Evolutionary conservation across 2,329 filamentous ascomycete genomes (phyloP), one percentile per base, ranked within the genome.

Genomic region (Gaeumannomyces tritici): DNA sequence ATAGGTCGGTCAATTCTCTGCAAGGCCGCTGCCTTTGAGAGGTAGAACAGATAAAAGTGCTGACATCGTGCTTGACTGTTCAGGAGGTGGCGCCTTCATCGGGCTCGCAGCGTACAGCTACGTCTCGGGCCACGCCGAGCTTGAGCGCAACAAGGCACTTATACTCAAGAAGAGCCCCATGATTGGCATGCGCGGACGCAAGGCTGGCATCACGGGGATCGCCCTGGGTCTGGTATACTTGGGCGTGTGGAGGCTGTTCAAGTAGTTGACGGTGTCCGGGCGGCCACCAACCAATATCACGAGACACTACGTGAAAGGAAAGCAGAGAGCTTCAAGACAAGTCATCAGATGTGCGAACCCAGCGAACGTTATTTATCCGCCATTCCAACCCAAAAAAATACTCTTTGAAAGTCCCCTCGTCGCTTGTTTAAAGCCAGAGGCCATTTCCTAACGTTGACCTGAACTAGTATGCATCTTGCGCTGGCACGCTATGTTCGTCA

Each of bases 21-120:
- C 51, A 4, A 55, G 26, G n/a, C 54, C 26, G 63, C 55, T 35
- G 62, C 57, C 35, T 60, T 56, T 57, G 21, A 5, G 18, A 18
- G 13, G 13, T 18, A 18, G 11, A 35, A 35, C 6, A 35, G 4
- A 3, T 35, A 3, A 3, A 59, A n/a, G 15, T 13, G 33, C 28
- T 59, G 57, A 59, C 57, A 4, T 51, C 42, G 26, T 2, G 0
- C 4, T 29, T 29, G 31, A 5, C 24, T 28, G 4, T 27, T 62
- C 68, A 93, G 90, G 90, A 57, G 88, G 89, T 70, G 82, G 86
- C 54, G 88, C 89, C 1, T 91, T 95, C 66, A 78, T 91, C 62
- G 89, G 88, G 1, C 83, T 93, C 21, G 90, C 86, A 4, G 86
- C 81, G 1, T 95, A 93, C 75, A 92, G 86, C 73, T 93, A 92